Percentiles rank a stretch among this genome's conserved stretches.
Conservation (phyloP, 306 rosid genomes). For the Lagenaria siceraria region DNA sequence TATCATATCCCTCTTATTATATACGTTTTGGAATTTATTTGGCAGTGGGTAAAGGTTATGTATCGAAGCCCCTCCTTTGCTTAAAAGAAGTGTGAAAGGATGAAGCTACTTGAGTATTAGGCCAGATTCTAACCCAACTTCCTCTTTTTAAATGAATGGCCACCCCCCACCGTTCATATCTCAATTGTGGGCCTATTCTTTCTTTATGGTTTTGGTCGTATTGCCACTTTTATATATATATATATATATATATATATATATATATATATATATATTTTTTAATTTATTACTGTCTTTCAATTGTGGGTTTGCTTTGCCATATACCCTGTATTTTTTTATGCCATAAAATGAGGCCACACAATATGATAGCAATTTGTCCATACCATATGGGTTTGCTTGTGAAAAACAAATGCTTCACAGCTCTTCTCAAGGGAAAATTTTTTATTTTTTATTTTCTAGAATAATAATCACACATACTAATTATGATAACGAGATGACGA, state of each 20-base stretch:
- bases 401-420: slow-evolving; percentile 16
- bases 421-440: background rate
- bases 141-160: background rate
- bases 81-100: slow-evolving; percentile 7
- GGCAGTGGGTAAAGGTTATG: background rate
- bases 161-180: slow-evolving; percentile 17
- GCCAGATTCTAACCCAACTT: slow-evolving; percentile 8
- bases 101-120: slow-evolving; percentile 6
- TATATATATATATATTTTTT: no score
- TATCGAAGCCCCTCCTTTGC: background rate
- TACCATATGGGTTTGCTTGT: slow-evolving; percentile 21
- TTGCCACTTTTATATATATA: no score
- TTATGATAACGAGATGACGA: slow-evolving; percentile 26
- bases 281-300: slow-evolving; percentile 14
- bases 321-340: slow-evolving; percentile 4
- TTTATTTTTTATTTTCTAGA: background rate
- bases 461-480: background rate
- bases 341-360: slow-evolving; percentile 20
- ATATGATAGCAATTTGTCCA: slow-evolving; percentile 17
- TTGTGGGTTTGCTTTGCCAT: slow-evolving; percentile 18
- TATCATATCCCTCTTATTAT: background rate
- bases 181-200: slow-evolving; percentile 26
- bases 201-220: slow-evolving; percentile 29
- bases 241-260: no score
- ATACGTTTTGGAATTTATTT: background rate